Conservation (phyloP, 805 yeast genomes). For the Wickerhamiella lipophila region DNA sequence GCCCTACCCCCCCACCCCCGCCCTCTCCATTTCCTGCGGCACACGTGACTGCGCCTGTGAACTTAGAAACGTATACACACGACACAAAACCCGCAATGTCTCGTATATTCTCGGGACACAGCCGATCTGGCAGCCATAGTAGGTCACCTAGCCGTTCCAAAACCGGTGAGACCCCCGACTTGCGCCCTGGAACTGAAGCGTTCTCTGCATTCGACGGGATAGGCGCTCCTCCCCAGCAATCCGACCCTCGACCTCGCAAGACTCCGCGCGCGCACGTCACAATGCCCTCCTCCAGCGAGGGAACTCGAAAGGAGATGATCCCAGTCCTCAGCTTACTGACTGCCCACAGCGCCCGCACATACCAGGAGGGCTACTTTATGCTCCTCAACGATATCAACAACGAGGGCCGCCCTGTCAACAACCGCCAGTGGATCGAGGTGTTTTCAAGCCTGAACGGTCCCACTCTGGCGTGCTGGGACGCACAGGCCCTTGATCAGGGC, state of each 20-base stretch:
- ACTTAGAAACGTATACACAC: constrained; percentile 3
- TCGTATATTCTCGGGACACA: constrained; percentile 7
- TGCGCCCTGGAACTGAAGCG: constrained; percentile 6
- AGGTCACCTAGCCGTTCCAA: not conserved
- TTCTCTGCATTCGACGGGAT: constrained; percentile 5
- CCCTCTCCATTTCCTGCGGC: not conserved
- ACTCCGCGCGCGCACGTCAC: constrained; percentile 3
- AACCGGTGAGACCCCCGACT: constrained; percentile 2
- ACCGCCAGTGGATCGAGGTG: constrained; percentile 81
- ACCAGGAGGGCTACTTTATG: constrained; percentile 43
- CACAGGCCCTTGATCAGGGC: constrained; percentile 38
- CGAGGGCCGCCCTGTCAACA: constrained; percentile 71
- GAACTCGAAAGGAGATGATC: constrained; percentile 48
- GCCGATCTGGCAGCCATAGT: not conserved
- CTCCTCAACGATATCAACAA: constrained; percentile 36
- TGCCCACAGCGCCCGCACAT: constrained; percentile 57
- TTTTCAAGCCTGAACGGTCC: constrained; percentile 85
- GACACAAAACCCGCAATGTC: constrained; percentile 1
- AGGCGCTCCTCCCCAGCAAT: constrained; percentile 4
- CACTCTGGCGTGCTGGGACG: constrained; percentile 85
- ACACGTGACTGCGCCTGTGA: not conserved
- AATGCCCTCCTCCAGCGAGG: constrained; percentile 22
- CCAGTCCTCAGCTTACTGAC: constrained; percentile 60
- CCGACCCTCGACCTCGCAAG: constrained; percentile 6
- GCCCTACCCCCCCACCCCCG: too few relatives aligned